phyloP scores from a whole-genome alignment of 2,329 filamentous ascomycete species.

The Botryotinia calthae region DNA sequence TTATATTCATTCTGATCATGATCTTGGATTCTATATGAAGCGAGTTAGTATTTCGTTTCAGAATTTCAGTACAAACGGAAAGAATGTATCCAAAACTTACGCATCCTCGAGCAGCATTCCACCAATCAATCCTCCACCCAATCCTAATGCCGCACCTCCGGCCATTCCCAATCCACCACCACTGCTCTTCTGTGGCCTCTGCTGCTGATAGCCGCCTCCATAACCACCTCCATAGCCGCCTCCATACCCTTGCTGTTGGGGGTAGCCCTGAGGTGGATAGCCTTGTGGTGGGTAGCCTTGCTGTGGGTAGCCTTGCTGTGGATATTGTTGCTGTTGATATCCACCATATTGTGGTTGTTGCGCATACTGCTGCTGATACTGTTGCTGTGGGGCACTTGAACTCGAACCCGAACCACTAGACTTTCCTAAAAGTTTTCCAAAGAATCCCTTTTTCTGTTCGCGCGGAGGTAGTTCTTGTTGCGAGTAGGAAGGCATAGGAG shows the following conservation, averaged over 20 bases:
- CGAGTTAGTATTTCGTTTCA: not conserved
- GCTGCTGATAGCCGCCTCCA: slow-evolving; percentile 37
- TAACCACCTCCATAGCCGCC: slow-evolving; percentile 40
- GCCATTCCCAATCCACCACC: slow-evolving; percentile 60
- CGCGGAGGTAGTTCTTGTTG: slow-evolving; percentile 45
- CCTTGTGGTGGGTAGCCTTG: slow-evolving; percentile 38
- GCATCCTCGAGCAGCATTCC: slow-evolving; percentile 70
- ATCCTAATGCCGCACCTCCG: slow-evolving; percentile 72
- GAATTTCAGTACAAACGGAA: not conserved
- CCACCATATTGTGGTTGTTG: slow-evolving; percentile 20
- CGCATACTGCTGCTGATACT: slow-evolving; percentile 29
- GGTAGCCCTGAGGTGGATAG: slow-evolving; percentile 40
- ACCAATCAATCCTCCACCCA: slow-evolving; percentile 78
- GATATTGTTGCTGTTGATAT: slow-evolving; percentile 37
- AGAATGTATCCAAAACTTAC: slow-evolving; percentile 8
- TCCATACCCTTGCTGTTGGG: slow-evolving; percentile 35
- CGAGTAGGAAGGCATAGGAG: slow-evolving; percentile 32
- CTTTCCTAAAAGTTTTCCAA: slow-evolving; percentile 52
- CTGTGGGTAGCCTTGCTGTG: slow-evolving; percentile 37
- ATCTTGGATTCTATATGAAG: slow-evolving; percentile 50
- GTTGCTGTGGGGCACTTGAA: slow-evolving; percentile 32
- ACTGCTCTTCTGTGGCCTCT: slow-evolving; percentile 45
- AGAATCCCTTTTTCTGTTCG: slow-evolving; percentile 44
- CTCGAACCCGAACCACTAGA: slow-evolving; percentile 22
- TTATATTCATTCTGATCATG: slow-evolving; percentile 58